Evolutionary conservation across 202 grass and related monocot genomes (phyloP), one percentile per base, ranked within the genome.

Genomic region (Schoenoplectus tabernaemontani): DNA sequence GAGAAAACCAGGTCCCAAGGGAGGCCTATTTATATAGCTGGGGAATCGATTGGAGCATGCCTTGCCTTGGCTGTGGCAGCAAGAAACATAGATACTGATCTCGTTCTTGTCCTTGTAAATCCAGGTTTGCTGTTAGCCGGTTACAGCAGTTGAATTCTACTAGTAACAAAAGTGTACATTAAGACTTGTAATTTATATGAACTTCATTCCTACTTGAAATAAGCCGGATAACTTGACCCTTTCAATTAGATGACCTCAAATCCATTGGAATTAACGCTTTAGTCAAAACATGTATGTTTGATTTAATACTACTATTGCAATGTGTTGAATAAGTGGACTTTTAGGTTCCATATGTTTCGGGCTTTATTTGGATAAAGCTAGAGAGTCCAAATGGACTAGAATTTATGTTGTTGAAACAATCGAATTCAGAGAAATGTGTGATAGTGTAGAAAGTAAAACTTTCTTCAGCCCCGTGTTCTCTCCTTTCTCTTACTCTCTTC

Each of bases 31-130:
- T 97, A 97, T 84, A 81, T 97, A 12, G 50, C 87, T 81, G 95
- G 91, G 57, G 95, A 97, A 39, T 94, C 95, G 22, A 70, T 97
- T 22, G 95, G 95, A 66, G 89, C 89, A 3, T 94, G 91, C 59
- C 48, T 97, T 81, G 95, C 91, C 73, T 88, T 97, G 13, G 88
- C 93, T 7, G 89, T 97, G 59, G 93, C 93, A 23, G 86, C 78
- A 2, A 84, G 84, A 73, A 97, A 92, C 83, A 86, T 51, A 54
- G 51, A 87, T 63, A 82, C 84, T 57, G 91, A 97, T 80, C 82
- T 94, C 47, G 69, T 97, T 57, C 56, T 98, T 44, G 64, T 94
- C 61, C 83, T 97, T 81, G 84, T 87, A 38, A 97, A 97, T 84
- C 91, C 94, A 97, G 91, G 91, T 97, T 82, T 82, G 48, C n/a